Evolutionary conservation across 106 monocot species (phyloP).

Genomic region (Hemerocallis citrina): DNA sequence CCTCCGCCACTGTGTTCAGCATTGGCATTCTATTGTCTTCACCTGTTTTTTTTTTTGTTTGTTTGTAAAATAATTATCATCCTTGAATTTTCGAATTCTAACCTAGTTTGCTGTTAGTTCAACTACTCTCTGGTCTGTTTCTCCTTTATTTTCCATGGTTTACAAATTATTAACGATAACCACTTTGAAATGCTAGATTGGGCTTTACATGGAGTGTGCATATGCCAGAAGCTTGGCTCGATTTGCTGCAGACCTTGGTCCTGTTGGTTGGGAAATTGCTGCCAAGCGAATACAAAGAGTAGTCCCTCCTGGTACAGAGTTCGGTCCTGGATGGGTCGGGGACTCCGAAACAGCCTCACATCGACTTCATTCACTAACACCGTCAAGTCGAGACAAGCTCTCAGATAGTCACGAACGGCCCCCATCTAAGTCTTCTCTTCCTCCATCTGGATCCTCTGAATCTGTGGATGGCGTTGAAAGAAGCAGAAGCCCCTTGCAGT

Average conservation of each 20-base stretch:
- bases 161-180: background rate
- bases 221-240: constrained; percentile 93
- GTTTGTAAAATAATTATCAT: too few relatives aligned
- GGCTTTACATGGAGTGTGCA: constrained; percentile 62
- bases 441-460: constrained; percentile 4
- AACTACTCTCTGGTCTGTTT: too few relatives aligned
- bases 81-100: too few relatives aligned
- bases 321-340: constrained; percentile 82
- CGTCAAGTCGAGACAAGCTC: background rate
- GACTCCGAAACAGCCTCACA: constrained; percentile 33
- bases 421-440: constrained; percentile 1
- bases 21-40: too few relatives aligned
- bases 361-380: constrained; percentile 9
- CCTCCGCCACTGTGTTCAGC: too few relatives aligned
- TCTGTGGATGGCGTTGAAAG: background rate
- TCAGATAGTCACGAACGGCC: background rate
- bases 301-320: constrained; percentile 68
- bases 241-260: constrained; percentile 75
- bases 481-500: constrained; percentile 14
- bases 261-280: constrained; percentile 67
- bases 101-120: too few relatives aligned
- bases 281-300: constrained; percentile 50
- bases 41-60: too few relatives aligned
- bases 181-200: constrained; percentile 44
- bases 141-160: background rate